Base-by-base conservation (phyloP, 2,329 filamentous ascomycete species). In the Hypomyces rosellus region DNA sequence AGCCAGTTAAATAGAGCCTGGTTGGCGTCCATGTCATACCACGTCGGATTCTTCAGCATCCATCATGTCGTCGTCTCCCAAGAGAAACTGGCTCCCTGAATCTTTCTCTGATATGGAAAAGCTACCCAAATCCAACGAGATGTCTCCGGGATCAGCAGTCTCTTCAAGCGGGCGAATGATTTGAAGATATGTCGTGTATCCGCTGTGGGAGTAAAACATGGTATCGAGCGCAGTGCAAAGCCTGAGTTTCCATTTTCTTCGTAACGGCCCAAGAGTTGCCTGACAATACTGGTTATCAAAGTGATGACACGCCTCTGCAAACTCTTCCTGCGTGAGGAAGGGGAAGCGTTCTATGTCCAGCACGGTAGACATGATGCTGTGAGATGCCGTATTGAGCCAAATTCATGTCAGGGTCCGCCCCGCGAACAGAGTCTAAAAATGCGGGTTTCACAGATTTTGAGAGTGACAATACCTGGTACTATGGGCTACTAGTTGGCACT, bases 271-370 rank as follows among this genome's bases (percentile, higher is more conserved):
- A 3, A 84, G 69, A 34, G 70, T 81, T 48, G 77, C 81, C 61
- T 73, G 77, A 51, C 77, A 73, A 64, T 85, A 85, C 54, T 65
- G 73, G 36, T 75, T 71, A 55, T 85, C 81, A 18, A 85, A 72
- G 49, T 78, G 71, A 58, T 84, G 78, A 64, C 85, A 88, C 49
- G 76, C 79, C 60, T 81, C 75, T 48, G 78, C 68, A 56, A 89
- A 89, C 61, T 88, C 84, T 38, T 80, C 74, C 11, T 68, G 60
- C 11, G 69, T 77, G 25, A 89, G 74, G 52, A 77, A 79, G 6
- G 85, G 85, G 61, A 84, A 89, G 46, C 74, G 69, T 51, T 65
- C 58, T 59, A 80, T 76, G 12, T 70, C 70, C 66, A 70, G 70
- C 41, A 22, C 52, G 20, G n/a, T 4, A 16, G 37, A 22, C 6